Percentiles rank a stretch among this genome's conserved stretches.
These are phyloP conservation scores for Pterocarpus macrocarpus DNA, from an alignment of 306 rosid genomes.

Conservation along the genomic window DNA sequence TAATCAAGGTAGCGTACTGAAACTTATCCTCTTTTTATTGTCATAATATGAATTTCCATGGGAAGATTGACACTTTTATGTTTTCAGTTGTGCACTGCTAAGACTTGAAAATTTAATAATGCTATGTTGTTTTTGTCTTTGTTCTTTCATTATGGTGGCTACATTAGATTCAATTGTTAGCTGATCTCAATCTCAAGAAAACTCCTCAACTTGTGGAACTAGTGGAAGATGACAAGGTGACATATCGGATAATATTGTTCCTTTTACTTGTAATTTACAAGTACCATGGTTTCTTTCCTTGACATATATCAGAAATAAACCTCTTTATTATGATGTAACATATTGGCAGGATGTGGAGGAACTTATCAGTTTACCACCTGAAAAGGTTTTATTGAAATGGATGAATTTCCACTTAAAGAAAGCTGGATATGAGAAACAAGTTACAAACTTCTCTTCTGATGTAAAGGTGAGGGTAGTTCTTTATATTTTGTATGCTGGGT, in stretches of 20 bases:
- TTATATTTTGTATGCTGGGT: conserved; percentile 34
- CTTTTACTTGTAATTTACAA: conserved; percentile 27
- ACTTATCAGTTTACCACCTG: conserved; percentile 92
- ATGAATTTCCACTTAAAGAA: conserved; percentile 98
- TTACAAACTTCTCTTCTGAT: conserved; percentile 96
- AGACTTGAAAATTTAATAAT: conserved; percentile 21
- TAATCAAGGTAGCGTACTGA: conserved; percentile 77
- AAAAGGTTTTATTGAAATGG: conserved; percentile 95
- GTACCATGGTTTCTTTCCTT: conserved; percentile 30
- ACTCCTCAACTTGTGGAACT: conserved; percentile 98
- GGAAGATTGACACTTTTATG: conserved; percentile 29
- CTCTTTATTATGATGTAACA: conserved; percentile 32
- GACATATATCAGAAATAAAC: background rate
- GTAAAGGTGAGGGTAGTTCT: conserved; percentile 74
- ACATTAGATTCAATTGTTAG: conserved; percentile 88
- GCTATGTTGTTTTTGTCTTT: conserved; percentile 37
- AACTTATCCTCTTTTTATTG: conserved; percentile 26
- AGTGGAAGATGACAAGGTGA: conserved; percentile 94
- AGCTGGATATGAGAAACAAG: conserved; percentile 93
- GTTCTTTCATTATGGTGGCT: conserved; percentile 51
- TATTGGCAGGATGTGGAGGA: conserved; percentile 94
- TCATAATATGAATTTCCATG: conserved; percentile 17
- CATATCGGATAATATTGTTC: conserved; percentile 37
- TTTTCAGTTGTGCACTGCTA: conserved; percentile 34
- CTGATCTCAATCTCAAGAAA: conserved; percentile 96